These are phyloP conservation scores for Zygoascus bituminiphila DNA, from an alignment of 805 yeast species.

Conservation along the genomic window DNA sequence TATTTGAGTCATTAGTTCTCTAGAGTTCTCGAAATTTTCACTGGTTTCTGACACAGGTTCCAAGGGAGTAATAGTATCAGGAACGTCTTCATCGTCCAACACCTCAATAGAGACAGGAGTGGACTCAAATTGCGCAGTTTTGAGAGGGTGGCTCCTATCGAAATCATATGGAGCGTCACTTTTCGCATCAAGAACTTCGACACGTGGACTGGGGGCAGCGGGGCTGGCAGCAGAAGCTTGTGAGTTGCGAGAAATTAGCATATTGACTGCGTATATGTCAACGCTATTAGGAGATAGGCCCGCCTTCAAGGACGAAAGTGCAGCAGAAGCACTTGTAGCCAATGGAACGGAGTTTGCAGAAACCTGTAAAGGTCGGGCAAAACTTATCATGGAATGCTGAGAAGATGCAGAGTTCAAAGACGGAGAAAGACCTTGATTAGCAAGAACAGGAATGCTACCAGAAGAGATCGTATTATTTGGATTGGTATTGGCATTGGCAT, in stretches of 20 bases:
- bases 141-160: neutral
- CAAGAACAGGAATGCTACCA: neutral
- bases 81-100: constrained; percentile 19
- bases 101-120: neutral
- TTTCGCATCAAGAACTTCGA: neutral
- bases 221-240: neutral
- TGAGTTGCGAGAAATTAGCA: neutral
- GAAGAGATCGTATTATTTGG: neutral
- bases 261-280: neutral
- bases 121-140: neutral
- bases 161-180: neutral
- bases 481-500: neutral
- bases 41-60: constrained; percentile 34
- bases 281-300: constrained; percentile 1
- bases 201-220: neutral
- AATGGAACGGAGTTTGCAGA: constrained; percentile 13
- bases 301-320: constrained; percentile 16
- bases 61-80: constrained; percentile 27
- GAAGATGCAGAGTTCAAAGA: neutral
- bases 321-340: constrained; percentile 18
- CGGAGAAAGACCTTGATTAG: neutral
- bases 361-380: constrained; percentile 16
- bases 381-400: constrained; percentile 6
- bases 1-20: constrained; percentile 41
- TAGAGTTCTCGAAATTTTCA: constrained; percentile 31